phyloP scores from a whole-genome alignment of 257 asterid species.

The Salvia hispanica region DNA sequence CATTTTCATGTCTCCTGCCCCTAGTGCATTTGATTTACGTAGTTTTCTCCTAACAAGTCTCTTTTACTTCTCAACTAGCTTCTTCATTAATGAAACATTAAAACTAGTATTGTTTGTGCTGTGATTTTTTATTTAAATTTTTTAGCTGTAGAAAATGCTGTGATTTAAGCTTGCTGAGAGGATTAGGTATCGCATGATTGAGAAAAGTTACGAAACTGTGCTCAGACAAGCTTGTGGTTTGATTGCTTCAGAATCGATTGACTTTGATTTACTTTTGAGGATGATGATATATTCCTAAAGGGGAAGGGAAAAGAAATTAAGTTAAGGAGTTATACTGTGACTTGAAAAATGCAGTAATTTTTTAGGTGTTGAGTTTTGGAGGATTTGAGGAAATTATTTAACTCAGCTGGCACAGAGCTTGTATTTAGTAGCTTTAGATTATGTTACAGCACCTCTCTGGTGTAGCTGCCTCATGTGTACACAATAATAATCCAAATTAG shows the following conservation, averaged over 20 bases:
- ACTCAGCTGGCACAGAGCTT: neutral
- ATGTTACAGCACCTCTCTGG: neutral
- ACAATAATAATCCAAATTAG: conserved; percentile 6
- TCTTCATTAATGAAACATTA: neutral
- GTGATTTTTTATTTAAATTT: conserved; percentile 17
- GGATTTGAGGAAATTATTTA: neutral
- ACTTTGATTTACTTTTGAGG: conserved; percentile 2
- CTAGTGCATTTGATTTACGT: conserved; percentile 18
- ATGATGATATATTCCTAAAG: neutral
- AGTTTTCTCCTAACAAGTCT: neutral
- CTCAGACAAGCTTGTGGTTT: no score
- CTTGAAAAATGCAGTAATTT: neutral
- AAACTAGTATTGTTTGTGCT: neutral
- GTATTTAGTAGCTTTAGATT: conserved; percentile 4
- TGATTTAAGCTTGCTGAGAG: conserved; percentile 16
- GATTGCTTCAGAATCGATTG: conserved; percentile 2
- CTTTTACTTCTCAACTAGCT: conserved; percentile 3
- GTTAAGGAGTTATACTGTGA: neutral
- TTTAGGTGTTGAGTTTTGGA: neutral
- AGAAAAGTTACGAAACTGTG: conserved; percentile 21
- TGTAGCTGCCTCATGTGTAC: neutral
- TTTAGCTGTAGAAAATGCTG: conserved; percentile 27
- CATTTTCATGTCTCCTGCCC: conserved; percentile 10
- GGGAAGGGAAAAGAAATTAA: neutral
- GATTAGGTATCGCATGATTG: conserved; percentile 6